Conservation (phyloP, 805 yeast genomes). For the Candida insectalens region DNA sequence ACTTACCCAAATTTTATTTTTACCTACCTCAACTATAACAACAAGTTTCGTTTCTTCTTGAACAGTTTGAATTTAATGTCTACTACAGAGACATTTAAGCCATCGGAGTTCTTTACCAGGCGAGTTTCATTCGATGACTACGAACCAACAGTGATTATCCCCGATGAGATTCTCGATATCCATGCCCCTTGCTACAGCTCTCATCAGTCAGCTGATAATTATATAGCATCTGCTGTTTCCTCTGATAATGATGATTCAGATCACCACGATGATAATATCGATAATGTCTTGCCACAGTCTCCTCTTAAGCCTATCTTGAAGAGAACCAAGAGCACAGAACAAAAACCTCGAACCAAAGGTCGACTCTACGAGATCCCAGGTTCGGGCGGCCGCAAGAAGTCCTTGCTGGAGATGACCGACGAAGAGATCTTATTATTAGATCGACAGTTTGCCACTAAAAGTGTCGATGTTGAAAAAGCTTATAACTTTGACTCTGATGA, state of each 20-base stretch:
- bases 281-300: neutral
- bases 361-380: constrained; percentile 4
- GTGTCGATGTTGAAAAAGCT: constrained; percentile 26
- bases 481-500: constrained; percentile 7
- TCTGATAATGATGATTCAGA: neutral
- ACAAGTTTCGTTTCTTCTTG: neutral
- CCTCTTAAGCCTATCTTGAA: constrained; percentile 2
- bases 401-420: constrained; percentile 41
- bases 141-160: constrained; percentile 29
- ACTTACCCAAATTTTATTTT: too few species aligned
- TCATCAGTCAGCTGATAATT: neutral
- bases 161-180: constrained; percentile 37
- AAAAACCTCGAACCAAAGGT: neutral
- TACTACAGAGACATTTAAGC: neutral
- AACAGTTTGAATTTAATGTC: neutral
- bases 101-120: constrained; percentile 5
- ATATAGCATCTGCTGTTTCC: neutral
- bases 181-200: constrained; percentile 33
- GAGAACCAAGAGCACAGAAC: neutral
- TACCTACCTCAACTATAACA: too few species aligned
- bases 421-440: constrained; percentile 47
- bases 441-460: constrained; percentile 36
- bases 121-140: constrained; percentile 12
- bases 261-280: neutral
- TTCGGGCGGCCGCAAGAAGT: constrained; percentile 26